Conservation (phyloP, 176 grass and related monocot genomes). For the bread wheat (Triticum aestivum) region IWGSC_CS_RefSeq_v2.1 NC_057797.1:721267098-721267597, state of each 20-base stretch:
- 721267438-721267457: constrained; percentile 62
- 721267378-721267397: constrained; percentile 82
- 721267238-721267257: constrained; percentile 75
- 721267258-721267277: constrained; percentile 58
- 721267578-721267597: neutral
- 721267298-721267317: neutral
- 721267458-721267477: constrained; percentile 96
- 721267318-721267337: neutral
- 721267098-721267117: constrained; percentile 45
- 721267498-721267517: constrained; percentile 76
- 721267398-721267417: constrained; percentile 52
- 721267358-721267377: neutral
- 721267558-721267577: neutral
- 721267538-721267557: constrained; percentile 43
- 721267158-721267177: constrained; percentile 72
- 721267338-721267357: neutral
- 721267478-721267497: constrained; percentile 98
- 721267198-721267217: constrained; percentile 70
- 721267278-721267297: constrained; percentile 57
- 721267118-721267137: constrained; percentile 96
- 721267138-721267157: constrained; percentile 92
- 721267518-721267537: constrained; percentile 85
- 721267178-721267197: constrained; percentile 86
- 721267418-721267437: constrained; percentile 39
- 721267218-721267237: constrained; percentile 61